These are phyloP conservation scores for Macrophomina phaseolina DNA, from an alignment of 2,329 filamentous ascomycete genomes.

Conservation along the genomic window DNA sequence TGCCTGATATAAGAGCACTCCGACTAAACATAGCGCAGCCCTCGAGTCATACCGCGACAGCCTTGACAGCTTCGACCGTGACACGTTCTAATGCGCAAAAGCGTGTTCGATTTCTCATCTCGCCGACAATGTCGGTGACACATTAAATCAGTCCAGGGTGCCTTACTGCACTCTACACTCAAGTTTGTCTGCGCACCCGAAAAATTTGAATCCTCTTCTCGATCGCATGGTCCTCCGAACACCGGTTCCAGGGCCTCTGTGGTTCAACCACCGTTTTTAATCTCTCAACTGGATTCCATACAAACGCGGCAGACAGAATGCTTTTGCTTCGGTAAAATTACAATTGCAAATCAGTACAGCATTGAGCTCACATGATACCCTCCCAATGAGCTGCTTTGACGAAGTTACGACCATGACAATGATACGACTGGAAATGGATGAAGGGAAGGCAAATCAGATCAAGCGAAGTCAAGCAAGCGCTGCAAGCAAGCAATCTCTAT, in stretches of 20 bases:
- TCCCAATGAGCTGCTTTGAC: constrained; percentile 18
- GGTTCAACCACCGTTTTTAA: neutral
- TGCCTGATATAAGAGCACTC: neutral
- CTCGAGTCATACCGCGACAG: constrained; percentile 38
- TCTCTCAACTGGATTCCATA: neutral
- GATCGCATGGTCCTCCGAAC: too few species aligned
- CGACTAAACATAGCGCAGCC: constrained; percentile 11
- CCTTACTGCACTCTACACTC: neutral
- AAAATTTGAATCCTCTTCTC: too few species aligned
- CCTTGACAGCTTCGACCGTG: constrained; percentile 42
- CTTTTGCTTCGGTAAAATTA: neutral
- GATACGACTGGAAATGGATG: constrained; percentile 10
- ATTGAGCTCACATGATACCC: constrained; percentile 23
- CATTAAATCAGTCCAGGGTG: too few species aligned
- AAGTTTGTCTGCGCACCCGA: too few species aligned
- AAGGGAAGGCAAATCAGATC: neutral
- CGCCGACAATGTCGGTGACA: neutral
- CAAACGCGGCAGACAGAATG: neutral
- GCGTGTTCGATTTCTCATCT: neutral
- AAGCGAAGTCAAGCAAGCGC: constrained; percentile 12
- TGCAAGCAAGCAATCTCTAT: neutral
- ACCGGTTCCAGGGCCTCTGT: too few species aligned
- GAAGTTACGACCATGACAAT: constrained; percentile 21
- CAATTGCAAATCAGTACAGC: constrained; percentile 11
- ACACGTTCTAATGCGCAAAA: constrained; percentile 39